Conservation (phyloP, 2,329 filamentous ascomycete species). For the Mycosphaerella sp. region DNA sequence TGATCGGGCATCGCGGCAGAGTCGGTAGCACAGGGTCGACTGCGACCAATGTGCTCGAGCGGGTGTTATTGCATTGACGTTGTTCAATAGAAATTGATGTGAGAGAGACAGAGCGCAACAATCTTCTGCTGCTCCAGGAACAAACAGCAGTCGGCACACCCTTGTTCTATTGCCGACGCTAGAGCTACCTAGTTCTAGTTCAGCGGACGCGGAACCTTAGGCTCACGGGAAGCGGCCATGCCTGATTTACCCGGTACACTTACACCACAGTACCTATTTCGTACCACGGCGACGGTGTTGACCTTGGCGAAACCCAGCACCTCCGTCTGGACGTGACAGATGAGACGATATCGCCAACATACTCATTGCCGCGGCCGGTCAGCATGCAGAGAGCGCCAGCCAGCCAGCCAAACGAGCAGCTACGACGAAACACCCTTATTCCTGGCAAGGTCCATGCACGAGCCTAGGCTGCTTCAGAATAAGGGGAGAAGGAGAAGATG, state of each 20-base stretch:
- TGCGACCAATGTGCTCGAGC: conserved; percentile 8
- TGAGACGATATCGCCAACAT: too few species aligned
- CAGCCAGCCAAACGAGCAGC: background rate
- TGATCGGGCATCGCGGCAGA: conserved; percentile 61
- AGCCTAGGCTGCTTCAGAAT: background rate
- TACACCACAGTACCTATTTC: too few species aligned
- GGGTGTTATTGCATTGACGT: conserved; percentile 8
- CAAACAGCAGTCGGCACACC: background rate
- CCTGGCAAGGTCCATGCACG: background rate
- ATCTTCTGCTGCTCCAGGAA: background rate
- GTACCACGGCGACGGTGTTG: too few species aligned
- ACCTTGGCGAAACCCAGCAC: too few species aligned
- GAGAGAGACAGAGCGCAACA: background rate
- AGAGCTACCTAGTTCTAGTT: too few species aligned
- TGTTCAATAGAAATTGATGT: background rate
- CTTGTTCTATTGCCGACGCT: background rate
- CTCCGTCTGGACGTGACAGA: too few species aligned
- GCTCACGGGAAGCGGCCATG: too few species aligned
- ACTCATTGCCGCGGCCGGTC: too few species aligned
- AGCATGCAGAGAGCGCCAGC: too few species aligned
- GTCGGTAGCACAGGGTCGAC: conserved; percentile 3
- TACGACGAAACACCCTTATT: background rate
- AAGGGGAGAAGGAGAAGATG: too few species aligned
- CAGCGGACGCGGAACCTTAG: too few species aligned
- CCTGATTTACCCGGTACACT: too few species aligned